These are phyloP conservation scores for Thermoascus crustaceus DNA, from an alignment of 2,329 filamentous ascomycete genomes.

Conservation along the genomic window DNA sequence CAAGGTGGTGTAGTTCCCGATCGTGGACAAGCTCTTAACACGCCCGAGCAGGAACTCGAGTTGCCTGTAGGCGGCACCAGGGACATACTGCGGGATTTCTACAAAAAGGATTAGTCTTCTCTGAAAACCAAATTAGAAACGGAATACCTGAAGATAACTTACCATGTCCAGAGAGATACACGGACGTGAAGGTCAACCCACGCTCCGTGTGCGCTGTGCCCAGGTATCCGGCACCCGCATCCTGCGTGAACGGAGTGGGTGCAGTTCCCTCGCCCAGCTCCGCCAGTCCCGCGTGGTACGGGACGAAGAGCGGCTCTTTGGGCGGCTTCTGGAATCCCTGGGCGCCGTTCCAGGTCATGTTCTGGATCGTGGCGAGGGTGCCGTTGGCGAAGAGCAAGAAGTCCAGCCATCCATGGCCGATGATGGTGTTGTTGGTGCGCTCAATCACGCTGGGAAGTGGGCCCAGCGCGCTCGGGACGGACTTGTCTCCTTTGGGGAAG, in stretches of 20 bases:
- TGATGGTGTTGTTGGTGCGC: conserved; percentile 62
- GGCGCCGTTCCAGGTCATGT: conserved; percentile 71
- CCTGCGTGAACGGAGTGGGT: conserved; percentile 35
- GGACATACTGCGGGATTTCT: conserved; percentile 52
- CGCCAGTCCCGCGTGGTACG: conserved; percentile 45
- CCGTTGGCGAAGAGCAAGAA: conserved; percentile 62
- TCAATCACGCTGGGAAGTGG: conserved; percentile 62
- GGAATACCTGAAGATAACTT: neutral
- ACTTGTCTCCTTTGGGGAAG: conserved; percentile 44
- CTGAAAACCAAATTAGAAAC: neutral
- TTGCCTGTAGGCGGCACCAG: conserved; percentile 61
- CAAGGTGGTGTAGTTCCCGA: neutral
- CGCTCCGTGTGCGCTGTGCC: conserved; percentile 66
- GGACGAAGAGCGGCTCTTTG: conserved; percentile 63
- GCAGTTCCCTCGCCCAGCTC: neutral
- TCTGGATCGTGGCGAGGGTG: conserved; percentile 65
- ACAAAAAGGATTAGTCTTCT: conserved; percentile 14
- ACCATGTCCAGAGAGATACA: conserved; percentile 9
- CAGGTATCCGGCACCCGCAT: conserved; percentile 57
- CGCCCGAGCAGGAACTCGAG: conserved; percentile 71
- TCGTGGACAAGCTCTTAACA: conserved; percentile 45
- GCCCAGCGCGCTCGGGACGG: conserved; percentile 22
- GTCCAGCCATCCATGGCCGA: conserved; percentile 67
- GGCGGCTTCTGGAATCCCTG: conserved; percentile 63
- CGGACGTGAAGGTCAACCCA: conserved; percentile 42